These are phyloP conservation scores for Trichosporon ovoides DNA, from an alignment of 1,284 basidiomycete species.

Conservation along the genomic window DNA sequence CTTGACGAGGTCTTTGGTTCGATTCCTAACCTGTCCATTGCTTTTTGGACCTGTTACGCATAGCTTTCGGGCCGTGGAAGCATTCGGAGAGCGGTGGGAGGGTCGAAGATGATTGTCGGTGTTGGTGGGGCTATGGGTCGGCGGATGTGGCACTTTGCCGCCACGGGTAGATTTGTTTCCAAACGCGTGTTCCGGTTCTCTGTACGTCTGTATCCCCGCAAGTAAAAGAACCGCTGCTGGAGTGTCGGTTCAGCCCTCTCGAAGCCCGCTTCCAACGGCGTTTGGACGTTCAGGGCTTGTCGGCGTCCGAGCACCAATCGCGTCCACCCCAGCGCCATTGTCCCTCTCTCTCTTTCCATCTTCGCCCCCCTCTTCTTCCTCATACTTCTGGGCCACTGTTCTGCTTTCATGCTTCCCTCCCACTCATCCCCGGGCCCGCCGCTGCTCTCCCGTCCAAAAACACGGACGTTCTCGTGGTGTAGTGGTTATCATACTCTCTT, in stretches of 20 bases:
- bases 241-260: no score
- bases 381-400: not conserved
- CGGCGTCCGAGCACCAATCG: not conserved
- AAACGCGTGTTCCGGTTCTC: no score
- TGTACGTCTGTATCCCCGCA: no score
- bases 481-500: slow-evolving; percentile 7
- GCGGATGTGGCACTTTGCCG: no score
- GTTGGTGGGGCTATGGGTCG: no score
- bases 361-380: not conserved
- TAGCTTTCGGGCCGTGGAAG: no score
- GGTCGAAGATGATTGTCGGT: slow-evolving; percentile 6
- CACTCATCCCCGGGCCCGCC: not conserved
- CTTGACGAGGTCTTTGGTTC: no score
- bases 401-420: not conserved
- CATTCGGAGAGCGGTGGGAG: not conserved
- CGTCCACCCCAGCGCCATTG: not conserved
- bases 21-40: no score
- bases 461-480: slow-evolving; percentile 3
- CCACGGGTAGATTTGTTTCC: no score
- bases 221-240: no score
- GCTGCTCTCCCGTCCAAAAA: not conserved
- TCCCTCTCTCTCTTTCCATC: not conserved
- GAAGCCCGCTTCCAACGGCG: no score
- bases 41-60: no score
- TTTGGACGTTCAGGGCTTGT: not conserved